phyloP scores from a whole-genome alignment of 2,329 filamentous ascomycete genomes.

The Metarhizium rileyi region DNA sequence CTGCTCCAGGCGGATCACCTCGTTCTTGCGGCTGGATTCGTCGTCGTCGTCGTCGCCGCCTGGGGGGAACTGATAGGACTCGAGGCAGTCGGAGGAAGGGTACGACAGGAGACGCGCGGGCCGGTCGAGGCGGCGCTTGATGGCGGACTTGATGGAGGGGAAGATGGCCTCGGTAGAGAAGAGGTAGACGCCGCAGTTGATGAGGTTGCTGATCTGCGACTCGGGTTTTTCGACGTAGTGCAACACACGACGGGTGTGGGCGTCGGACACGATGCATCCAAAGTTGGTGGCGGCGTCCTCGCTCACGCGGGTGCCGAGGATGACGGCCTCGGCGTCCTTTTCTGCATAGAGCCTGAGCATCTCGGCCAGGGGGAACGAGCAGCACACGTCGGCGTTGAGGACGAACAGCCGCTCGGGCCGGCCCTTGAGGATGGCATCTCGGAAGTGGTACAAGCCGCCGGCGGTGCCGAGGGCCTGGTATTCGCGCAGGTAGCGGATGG shows the following conservation, averaged over 20 bases:
- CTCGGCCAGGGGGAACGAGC: conserved; percentile 89
- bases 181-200: conserved; percentile 98
- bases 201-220: conserved; percentile 92
- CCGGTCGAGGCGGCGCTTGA: conserved; percentile 88
- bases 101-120: conserved; percentile 80
- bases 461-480: conserved; percentile 95
- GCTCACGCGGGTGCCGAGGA: conserved; percentile 82
- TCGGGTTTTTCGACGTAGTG: conserved; percentile 99
- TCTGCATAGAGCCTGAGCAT: conserved; percentile 94
- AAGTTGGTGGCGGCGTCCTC: conserved; percentile 93
- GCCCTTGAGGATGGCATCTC: conserved; percentile 95
- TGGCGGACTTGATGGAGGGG: conserved; percentile 85
- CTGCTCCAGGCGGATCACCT: conserved; percentile 91
- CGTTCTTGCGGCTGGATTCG: conserved; percentile 68
- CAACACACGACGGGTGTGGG: conserved; percentile 86
- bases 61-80: conserved; percentile 45
- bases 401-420: conserved; percentile 93
- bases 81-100: conserved; percentile 88
- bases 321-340: conserved; percentile 92
- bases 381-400: conserved; percentile 96
- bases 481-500: conserved; percentile 90
- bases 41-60: conserved; percentile 46
- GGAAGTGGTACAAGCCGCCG: conserved; percentile 96
- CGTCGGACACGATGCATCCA: conserved; percentile 92
- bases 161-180: conserved; percentile 95